A percentile compares a stretch with the other conserved stretches of the same genome.
Conservation (phyloP, 2,329 filamentous ascomycete genomes). For the Pseudocercospora eumusae region DNA sequence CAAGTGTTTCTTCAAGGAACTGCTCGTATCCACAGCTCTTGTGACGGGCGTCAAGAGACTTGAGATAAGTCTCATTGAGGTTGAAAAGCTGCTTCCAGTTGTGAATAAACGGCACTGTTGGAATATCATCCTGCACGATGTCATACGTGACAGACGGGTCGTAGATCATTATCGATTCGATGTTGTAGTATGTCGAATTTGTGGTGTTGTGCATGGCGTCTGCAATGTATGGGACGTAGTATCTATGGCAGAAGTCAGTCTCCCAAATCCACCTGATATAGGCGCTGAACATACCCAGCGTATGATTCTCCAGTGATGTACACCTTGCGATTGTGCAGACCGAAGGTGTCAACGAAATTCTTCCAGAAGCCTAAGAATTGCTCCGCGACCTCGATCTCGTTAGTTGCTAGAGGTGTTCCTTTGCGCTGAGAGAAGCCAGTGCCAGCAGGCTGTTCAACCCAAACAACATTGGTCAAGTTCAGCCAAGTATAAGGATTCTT, state of each 20-base stretch:
- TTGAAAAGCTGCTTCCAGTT: constrained; percentile 62
- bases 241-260: constrained; percentile 30
- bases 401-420: constrained; percentile 42
- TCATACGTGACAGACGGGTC: constrained; percentile 65
- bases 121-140: constrained; percentile 53
- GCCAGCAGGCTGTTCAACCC: constrained; percentile 49
- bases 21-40: constrained; percentile 63
- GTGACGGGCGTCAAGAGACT: constrained; percentile 52
- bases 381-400: constrained; percentile 45
- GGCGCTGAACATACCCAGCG: constrained; percentile 28
- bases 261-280: neutral
- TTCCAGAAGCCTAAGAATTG: constrained; percentile 46
- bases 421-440: constrained; percentile 42
- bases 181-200: constrained; percentile 66
- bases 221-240: constrained; percentile 66
- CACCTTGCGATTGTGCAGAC: constrained; percentile 53
- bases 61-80: constrained; percentile 62
- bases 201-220: constrained; percentile 70
- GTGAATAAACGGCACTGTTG: constrained; percentile 61
- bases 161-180: constrained; percentile 70
- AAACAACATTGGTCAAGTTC: constrained; percentile 53
- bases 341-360: constrained; percentile 54
- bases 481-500: constrained; percentile 54
- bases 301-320: constrained; percentile 68
- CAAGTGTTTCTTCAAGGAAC: constrained; percentile 62